A percentile compares a stretch with the other conserved stretches of the same genome.
These are phyloP conservation scores for Fraxinus excelsior DNA, from an alignment of 257 asterid genomes.

Conservation along the genomic window DNA sequence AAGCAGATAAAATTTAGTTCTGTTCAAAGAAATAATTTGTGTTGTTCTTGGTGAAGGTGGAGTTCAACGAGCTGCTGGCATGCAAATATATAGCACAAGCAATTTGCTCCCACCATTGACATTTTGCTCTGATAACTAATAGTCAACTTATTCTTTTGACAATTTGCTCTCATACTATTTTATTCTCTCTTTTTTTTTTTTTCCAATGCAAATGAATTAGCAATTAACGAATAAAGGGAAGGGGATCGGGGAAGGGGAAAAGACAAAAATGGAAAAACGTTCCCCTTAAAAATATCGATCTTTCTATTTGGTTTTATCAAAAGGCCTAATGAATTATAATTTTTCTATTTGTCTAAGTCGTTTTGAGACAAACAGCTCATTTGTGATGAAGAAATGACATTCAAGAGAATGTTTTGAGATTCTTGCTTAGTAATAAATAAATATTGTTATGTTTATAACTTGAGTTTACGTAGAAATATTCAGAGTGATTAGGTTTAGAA, in stretches of 20 bases:
- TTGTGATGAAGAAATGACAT: neutral
- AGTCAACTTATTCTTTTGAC: constrained; percentile 5
- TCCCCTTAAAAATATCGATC: too few species aligned
- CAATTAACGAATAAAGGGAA: too few species aligned
- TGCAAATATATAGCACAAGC: constrained; percentile 9
- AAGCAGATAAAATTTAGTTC: neutral
- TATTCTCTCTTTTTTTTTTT: neutral
- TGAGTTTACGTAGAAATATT: neutral
- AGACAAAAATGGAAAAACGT: neutral
- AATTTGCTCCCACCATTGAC: constrained; percentile 3
- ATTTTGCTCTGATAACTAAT: neutral
- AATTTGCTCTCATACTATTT: neutral
- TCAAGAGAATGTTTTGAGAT: neutral
- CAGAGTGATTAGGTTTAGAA: neutral
- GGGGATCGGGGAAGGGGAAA: too few species aligned
- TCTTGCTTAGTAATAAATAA: too few species aligned
- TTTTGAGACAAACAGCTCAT: neutral
- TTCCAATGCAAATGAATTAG: neutral
- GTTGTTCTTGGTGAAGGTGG: constrained; percentile 5
- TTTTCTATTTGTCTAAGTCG: too few species aligned
- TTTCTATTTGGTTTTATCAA: too few species aligned
- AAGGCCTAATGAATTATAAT: too few species aligned
- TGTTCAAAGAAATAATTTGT: neutral
- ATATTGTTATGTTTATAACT: neutral
- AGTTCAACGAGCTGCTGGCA: constrained; percentile 2